Evolutionary conservation across 352 stramenopile genomes (phyloP), one percentile per base, ranked within the genome.

Genomic region (Phytopythium helicoides): DNA sequence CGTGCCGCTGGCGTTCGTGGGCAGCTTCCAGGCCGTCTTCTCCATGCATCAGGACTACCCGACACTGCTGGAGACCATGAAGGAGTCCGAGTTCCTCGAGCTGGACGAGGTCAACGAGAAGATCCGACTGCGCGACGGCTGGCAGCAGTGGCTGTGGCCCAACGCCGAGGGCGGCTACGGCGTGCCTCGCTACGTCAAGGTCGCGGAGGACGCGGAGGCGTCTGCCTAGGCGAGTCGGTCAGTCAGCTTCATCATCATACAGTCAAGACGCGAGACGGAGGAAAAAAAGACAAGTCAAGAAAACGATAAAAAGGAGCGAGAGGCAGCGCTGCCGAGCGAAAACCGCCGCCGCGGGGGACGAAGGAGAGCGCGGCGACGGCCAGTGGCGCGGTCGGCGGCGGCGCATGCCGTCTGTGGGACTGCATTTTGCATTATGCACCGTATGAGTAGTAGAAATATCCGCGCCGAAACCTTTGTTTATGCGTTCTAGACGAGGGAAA

Each of bases 81-180:
- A 89, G 54, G 22, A 66, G 12, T 92, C 80, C 22, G 62, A 82
- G 40, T 62, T 61, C 5, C 50, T 95, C 3, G 81, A 97, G 63
- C 58, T 96, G 35, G 88, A 97, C 62, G 77, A 86, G 26, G 65
- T 76, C 60, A 97, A 97, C 68, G 88, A 96, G 61, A 97, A 92
- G 68, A 89, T 97, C 37, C 84, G 88, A 45, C 68, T 94, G 58
- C 84, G 82, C 38, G 56, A 92, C 18, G 85, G 73, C 52, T 97
- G 88, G 88, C 57, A 92, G 50, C 80, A 86, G 73, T 97, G 88
- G 88, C 72, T 97, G 40, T 94, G 89, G 73, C 88, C 88, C 8
- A 95, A 96, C 56, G 72, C 67, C 33, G 74, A 92, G n/a, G 88
- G 88, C 58, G 73, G 78, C 49, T 90, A 84, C 58, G 88, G 88